Evolutionary conservation across 2,329 filamentous ascomycete species (phyloP).

Genomic region (Ambrosiella cleistominuta): DNA sequence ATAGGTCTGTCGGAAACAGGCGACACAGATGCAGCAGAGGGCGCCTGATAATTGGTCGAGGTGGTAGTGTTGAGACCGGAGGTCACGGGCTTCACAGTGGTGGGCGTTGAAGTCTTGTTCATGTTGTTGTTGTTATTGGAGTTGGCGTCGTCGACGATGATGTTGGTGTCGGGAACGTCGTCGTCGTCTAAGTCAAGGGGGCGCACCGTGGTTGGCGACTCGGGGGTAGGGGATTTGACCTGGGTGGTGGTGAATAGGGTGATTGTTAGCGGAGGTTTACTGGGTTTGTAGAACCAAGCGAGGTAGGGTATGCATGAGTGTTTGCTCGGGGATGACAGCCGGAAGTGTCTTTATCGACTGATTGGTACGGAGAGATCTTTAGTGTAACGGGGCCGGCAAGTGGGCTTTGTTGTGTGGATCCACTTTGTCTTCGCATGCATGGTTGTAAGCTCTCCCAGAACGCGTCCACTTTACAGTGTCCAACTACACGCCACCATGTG

Average conservation of each 20-base stretch:
- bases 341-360: too few relatives aligned
- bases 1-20: neutral
- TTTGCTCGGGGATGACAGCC: too few relatives aligned
- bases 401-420: too few relatives aligned
- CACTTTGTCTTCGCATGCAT: too few relatives aligned
- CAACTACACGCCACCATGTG: too few relatives aligned
- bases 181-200: conserved; percentile 55
- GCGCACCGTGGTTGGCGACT: conserved; percentile 48
- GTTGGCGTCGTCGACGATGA: conserved; percentile 39
- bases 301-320: neutral
- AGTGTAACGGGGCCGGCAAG: too few relatives aligned
- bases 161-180: conserved; percentile 40
- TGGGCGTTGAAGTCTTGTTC: conserved; percentile 9
- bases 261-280: neutral
- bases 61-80: neutral
- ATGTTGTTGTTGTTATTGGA: conserved; percentile 33
- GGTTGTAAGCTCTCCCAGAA: too few relatives aligned
- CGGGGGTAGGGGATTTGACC: conserved; percentile 33
- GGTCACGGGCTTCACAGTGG: conserved; percentile 16
- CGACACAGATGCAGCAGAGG: neutral
- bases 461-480: too few relatives aligned
- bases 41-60: neutral
- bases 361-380: too few relatives aligned
- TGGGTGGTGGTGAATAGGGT: conserved; percentile 15
- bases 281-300: neutral